Evolutionary conservation across 495 filamentous ascomycete genomes (phyloP).

Genomic region (Staphylotrichum tortipilum): DNA sequence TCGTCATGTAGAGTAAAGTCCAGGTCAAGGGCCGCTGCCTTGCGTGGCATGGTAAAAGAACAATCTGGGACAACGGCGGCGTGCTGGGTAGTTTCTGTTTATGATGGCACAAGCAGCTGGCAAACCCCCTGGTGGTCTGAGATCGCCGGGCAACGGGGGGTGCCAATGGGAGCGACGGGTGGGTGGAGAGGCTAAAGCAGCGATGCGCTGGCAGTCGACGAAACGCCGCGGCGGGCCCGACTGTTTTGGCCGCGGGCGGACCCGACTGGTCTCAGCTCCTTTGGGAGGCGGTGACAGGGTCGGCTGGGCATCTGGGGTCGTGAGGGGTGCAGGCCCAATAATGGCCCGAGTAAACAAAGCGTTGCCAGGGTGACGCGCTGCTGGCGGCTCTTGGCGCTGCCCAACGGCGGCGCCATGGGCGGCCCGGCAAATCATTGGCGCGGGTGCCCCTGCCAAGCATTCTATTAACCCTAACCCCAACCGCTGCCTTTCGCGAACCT

Average conservation of each 20-base stretch:
- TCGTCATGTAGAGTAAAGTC: conserved; percentile 40
- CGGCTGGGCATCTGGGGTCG: background rate
- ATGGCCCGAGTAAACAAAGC: conserved; percentile 8
- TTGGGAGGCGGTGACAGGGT: conserved; percentile 2
- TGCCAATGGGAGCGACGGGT: conserved; percentile 10
- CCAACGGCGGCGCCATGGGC: no score
- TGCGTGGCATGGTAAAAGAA: conserved; percentile 16
- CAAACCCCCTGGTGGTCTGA: conserved; percentile 3
- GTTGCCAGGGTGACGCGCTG: conserved; percentile 5
- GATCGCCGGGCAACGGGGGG: conserved; percentile 18
- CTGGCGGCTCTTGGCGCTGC: no score
- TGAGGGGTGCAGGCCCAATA: background rate
- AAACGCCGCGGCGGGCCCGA: conserved; percentile 2
- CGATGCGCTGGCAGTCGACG: conserved; percentile 21
- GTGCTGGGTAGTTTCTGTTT: conserved; percentile 10
- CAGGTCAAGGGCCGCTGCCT: conserved; percentile 17
- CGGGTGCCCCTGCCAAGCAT: no score
- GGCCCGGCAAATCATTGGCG: no score
- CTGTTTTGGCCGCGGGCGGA: conserved; percentile 1
- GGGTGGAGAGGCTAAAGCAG: conserved; percentile 12
- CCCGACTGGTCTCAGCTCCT: conserved; percentile 7
- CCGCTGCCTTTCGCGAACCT: no score
- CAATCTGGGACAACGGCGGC: background rate
- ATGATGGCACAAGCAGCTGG: background rate
- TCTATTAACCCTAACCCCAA: no score